Percentiles rank a stretch among this genome's conserved stretches.
phyloP scores from a whole-genome alignment of 495 filamentous ascomycete genomes.

The Talaromyces proteolyticus region DNA sequence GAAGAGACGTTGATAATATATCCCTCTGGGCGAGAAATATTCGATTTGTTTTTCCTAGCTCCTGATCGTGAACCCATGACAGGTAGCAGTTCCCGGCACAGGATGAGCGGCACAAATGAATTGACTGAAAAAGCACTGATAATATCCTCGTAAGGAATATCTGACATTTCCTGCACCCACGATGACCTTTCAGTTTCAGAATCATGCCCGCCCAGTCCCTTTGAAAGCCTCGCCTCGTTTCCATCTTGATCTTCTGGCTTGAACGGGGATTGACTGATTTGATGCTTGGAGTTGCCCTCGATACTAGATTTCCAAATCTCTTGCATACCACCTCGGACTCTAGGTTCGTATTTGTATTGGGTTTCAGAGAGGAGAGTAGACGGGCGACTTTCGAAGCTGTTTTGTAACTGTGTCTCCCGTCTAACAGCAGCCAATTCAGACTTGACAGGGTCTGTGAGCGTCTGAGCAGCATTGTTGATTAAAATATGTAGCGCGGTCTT shows the following conservation, averaged over 20 bases:
- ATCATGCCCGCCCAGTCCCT: neutral
- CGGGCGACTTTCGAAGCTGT: neutral
- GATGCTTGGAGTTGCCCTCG: neutral
- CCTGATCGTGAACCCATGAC: constrained; percentile 20
- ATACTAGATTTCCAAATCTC: constrained; percentile 10
- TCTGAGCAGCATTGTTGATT: constrained; percentile 47
- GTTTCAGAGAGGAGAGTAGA: neutral
- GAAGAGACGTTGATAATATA: constrained; percentile 44
- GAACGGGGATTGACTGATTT: neutral
- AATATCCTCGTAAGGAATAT: constrained; percentile 46
- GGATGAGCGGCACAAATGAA: constrained; percentile 40
- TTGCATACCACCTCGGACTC: constrained; percentile 6
- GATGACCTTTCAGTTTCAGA: constrained; percentile 20
- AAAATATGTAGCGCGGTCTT: constrained; percentile 28
- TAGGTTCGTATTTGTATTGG: neutral
- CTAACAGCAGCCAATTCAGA: constrained; percentile 28
- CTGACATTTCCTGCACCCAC: constrained; percentile 34
- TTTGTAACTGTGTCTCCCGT: constrained; percentile 16
- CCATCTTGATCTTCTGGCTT: neutral
- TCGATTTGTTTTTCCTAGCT: no score
- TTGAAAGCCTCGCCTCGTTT: neutral
- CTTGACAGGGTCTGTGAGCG: constrained; percentile 35
- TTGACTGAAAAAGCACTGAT: constrained; percentile 41
- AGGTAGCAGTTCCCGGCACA: constrained; percentile 39
- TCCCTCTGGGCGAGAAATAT: constrained; percentile 13